These are phyloP conservation scores for Plectosphaerella sp. DNA, from an alignment of 2,329 filamentous ascomycete genomes.

Conservation along the genomic window DNA sequence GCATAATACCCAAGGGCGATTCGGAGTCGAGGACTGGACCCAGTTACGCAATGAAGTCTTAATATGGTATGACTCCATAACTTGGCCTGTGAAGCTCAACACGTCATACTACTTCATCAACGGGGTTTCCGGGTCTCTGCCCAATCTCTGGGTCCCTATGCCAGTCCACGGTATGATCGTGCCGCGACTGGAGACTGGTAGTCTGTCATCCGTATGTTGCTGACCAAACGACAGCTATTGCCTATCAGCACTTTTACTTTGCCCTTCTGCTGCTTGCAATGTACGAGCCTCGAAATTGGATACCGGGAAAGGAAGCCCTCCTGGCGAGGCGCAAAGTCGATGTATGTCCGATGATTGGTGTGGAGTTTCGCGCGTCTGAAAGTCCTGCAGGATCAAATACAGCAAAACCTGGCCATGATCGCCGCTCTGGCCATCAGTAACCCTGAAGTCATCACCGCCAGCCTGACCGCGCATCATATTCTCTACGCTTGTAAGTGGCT, in stretches of 20 bases:
- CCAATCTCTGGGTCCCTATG: not conserved
- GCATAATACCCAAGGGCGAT: not conserved
- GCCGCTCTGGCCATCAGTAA: constrained; percentile 19
- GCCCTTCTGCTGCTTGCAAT: constrained; percentile 30
- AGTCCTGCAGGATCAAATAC: not conserved
- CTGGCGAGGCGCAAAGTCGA: constrained; percentile 10
- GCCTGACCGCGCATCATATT: constrained; percentile 19
- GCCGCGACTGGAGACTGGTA: not conserved
- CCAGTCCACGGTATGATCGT: not conserved
- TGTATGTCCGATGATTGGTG: constrained; percentile 2
- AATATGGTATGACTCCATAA: constrained; percentile 14
- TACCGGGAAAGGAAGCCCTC: constrained; percentile 15
- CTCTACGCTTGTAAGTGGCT: constrained; percentile 16
- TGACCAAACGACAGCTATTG: constrained; percentile 19
- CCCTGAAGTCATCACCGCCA: constrained; percentile 13
- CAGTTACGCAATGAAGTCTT: constrained; percentile 9
- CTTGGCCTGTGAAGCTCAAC: constrained; percentile 6
- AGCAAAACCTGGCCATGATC: constrained; percentile 3
- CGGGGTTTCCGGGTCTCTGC: not conserved
- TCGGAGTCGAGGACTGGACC: not conserved
- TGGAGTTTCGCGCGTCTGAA: constrained; percentile 4
- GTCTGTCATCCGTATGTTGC: constrained; percentile 2
- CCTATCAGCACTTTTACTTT: constrained; percentile 32
- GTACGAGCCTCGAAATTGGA: constrained; percentile 26
- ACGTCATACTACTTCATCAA: too few relatives aligned